Evolutionary conservation across 352 stramenopile genomes (phyloP), one percentile per base, ranked within the genome.

Genomic region (Elongisporangium prolatum): DNA sequence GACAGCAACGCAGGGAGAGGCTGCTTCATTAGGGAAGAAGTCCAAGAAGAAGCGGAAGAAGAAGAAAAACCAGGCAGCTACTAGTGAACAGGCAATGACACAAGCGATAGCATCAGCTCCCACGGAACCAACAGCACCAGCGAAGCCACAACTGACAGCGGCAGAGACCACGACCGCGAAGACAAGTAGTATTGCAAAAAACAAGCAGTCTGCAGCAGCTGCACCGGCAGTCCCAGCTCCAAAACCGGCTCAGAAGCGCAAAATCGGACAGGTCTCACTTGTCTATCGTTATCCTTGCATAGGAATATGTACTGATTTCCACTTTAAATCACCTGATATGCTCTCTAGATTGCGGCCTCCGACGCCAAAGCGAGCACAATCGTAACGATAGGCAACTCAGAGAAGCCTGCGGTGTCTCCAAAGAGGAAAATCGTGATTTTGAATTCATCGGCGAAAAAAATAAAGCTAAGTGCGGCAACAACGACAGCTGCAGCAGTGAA

Each of bases 31-130:
- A 13, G 17, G 22, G 21, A 50, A 34, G 13, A 69, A 69, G 52
- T 52, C 62, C 1, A 81, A 76, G 50, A 65, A 57, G 10, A 79
- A 71, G 52, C 65, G 64, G 16, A 69, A 65, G 53, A 63, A 65
- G 52, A 22, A 51, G 14, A 70, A 70, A 24, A 63, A 48, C 14
- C 3, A 48, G 24, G 56, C 49, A 16, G 28, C 24, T 13, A 54
- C 28, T 10, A 48, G 18, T 60, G 52, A 70, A 68, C 49, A 61
- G 70, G n/a, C 53, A 64, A n/a, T 17, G 25, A 22, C 21, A 4
- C 21, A n/a, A n/a, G n/a, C n/a, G n/a, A n/a, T n/a, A n/a, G n/a
- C n/a, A 54, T 10, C 48, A 61, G 56, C 34, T 40, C 21, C 40
- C 2, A 25, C 22, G 4, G 64, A 66, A 7, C 20, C 52, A 21